phyloP scores from a whole-genome alignment of 2,329 filamentous ascomycete species.

The Ophiostoma himal-ulmi region DNA sequence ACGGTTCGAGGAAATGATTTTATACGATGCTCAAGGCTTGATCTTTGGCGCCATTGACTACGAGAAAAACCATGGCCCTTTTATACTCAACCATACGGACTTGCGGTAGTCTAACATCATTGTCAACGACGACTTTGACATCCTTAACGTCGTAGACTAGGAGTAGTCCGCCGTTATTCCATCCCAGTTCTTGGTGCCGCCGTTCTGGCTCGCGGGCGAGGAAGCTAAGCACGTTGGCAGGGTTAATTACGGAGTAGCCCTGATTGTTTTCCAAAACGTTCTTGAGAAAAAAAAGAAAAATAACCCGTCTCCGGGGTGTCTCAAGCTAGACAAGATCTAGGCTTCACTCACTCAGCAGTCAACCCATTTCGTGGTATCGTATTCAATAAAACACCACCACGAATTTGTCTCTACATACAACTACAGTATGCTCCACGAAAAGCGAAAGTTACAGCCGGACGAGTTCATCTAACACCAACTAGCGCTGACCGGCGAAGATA shows the following conservation, averaged over 20 bases:
- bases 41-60: not conserved
- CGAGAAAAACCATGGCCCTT: not conserved
- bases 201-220: not conserved
- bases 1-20: not conserved
- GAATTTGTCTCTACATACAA: not conserved
- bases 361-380: not conserved
- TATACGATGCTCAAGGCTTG: not conserved
- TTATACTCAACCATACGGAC: slow-evolving; percentile 5
- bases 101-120: not conserved
- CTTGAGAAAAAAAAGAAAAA: not conserved
- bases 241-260: not conserved
- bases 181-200: not conserved
- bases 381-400: not conserved
- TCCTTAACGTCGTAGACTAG: not conserved
- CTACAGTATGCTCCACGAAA: not conserved
- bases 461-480: not conserved
- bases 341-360: not conserved
- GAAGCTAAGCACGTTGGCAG: slow-evolving; percentile 1
- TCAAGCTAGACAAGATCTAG: not conserved
- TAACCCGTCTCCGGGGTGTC: not conserved
- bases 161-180: slow-evolving; percentile 1
- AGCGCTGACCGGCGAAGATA: not conserved
- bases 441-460: not conserved
- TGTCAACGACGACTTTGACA: slow-evolving; percentile 7
- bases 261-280: not conserved